Evolutionary conservation across 2,329 filamentous ascomycete genomes (phyloP), one percentile per base, ranked within the genome.

Genomic region (Colletotrichum eremochloae): DNA sequence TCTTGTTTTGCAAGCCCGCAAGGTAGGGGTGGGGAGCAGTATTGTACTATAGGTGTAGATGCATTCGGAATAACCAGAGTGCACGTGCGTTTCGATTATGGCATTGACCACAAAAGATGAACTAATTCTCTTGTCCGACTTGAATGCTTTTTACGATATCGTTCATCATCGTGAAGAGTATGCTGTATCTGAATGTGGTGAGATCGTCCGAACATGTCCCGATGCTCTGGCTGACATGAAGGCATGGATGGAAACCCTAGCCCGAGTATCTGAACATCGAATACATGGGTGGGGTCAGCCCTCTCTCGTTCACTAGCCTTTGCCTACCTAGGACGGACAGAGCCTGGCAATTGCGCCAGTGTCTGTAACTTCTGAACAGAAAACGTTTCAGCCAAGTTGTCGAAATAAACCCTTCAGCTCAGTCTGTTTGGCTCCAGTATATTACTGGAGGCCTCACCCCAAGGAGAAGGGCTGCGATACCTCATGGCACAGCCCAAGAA

Each of bases 401-500:
- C 52, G 31, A 15, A 56, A 36, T 31, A 36, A 56, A 12, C 36
- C 20, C 14, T 15, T 42, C 38, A 24, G 15, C 56, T 42, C 36
- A 7, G 20, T 15, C n/a, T 42, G n/a, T 15, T 29, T 29, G 36
- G 12, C 14, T 42, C 48, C 9, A 42, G 31, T 18, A n/a, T 56
- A 33, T 29, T 8, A 33, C 38, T 8, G 29, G 24, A 33, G 15
- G 44, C 7, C 38, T 29, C 12, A 31, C 7, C 38, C 18, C 11
- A 38, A 31, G 24, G 15, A 12, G 11, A 15, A 20, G 20, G 36
- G 42, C 24, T 36, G 15, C 33, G 40, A 14, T 15, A 52, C 14
- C 33, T 29, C 46, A 63, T 72, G 65, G 24, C 60, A 36, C 68
- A 77, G 33, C 89, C 89, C 2, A 87, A 85, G 74, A 90, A 90